A percentile compares a stretch with the other conserved stretches of the same genome.
Conservation (phyloP, 2,329 filamentous ascomycete genomes). For the Botrytis hyacinthi region DNA sequence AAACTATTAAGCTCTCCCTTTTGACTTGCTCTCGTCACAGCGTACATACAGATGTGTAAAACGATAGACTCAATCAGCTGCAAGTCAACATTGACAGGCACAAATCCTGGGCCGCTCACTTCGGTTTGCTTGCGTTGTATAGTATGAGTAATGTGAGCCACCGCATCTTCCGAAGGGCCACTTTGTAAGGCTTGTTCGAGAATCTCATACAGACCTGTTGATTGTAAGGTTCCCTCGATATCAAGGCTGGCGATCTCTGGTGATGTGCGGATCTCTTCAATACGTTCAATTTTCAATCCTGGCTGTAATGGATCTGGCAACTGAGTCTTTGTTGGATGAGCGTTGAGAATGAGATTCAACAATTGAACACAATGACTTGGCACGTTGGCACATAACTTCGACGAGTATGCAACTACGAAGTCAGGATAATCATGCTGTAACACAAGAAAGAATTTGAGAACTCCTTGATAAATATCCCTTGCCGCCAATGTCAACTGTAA, state of each 20-base stretch:
- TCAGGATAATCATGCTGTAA: slow-evolving; percentile 94
- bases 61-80: slow-evolving; percentile 77
- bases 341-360: slow-evolving; percentile 82
- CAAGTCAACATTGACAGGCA: slow-evolving; percentile 66
- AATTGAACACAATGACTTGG: slow-evolving; percentile 83
- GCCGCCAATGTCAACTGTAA: slow-evolving; percentile 65
- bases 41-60: slow-evolving; percentile 75
- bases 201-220: slow-evolving; percentile 56
- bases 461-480: slow-evolving; percentile 81
- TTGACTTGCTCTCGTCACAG: slow-evolving; percentile 57
- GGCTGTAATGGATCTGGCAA: slow-evolving; percentile 71
- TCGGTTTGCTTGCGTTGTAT: slow-evolving; percentile 60
- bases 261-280: slow-evolving; percentile 70
- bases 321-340: slow-evolving; percentile 70
- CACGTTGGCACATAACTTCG: slow-evolving; percentile 76
- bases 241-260: slow-evolving; percentile 66
- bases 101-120: slow-evolving; percentile 63
- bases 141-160: slow-evolving; percentile 73
- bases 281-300: slow-evolving; percentile 71
- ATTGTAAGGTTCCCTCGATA: slow-evolving; percentile 49
- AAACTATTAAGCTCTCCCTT: slow-evolving; percentile 61
- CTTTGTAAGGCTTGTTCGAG: slow-evolving; percentile 57
- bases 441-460: slow-evolving; percentile 77
- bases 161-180: slow-evolving; percentile 67
- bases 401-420: slow-evolving; percentile 84